Evolutionary conservation across 2,329 filamentous ascomycete genomes (phyloP), one percentile per base, ranked within the genome.

Genomic region (Curvularia verruculosa): DNA sequence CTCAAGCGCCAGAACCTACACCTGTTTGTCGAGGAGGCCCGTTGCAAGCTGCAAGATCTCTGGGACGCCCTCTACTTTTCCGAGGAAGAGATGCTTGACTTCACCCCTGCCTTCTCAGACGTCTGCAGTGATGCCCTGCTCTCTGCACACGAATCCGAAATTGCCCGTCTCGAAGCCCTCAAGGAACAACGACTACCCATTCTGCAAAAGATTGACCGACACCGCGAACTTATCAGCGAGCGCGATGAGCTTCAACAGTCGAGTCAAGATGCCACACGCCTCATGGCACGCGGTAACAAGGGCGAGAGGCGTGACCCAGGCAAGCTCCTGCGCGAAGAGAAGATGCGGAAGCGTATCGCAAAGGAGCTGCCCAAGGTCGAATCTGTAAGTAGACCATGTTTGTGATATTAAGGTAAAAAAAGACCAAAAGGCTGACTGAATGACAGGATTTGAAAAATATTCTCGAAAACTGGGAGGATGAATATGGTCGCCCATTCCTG

Each of bases 1-100:
- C 84, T 98, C 56, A 99, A 99, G 82, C 85, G 90, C 68, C 91
- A 99, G 75, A 97, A 99, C 70, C 83, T 99, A 61, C 93, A 97
- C 73, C 79, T 98, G 4, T 99, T 99, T 70, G 92, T 99, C 10
- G 95, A 98, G 75, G 95, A 99, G 79, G 89, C 94, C 19, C 86
- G 96, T 39, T 90, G 87, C 78, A 91, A 91, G 73, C 84, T 99
- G 10, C 94, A 98, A 76, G 93, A 96, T 71, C 85, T 99, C 0
- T 99, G 96, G 95, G 95, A 99, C 73, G 83, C 87, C 0, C 81
- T 99, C 1, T 98, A 95, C 80, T 93, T 96, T 72, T 96, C 91
- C 0, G 95, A 99, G 74, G 95, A 99, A 70, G 95, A 99, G 79
- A 98, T 98, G 93, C 86, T 98, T 54, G 93, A 97, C 66, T 99